Evolutionary conservation across 805 yeast genomes (phyloP).

Genomic region (Nakazawaea sp.): DNA sequence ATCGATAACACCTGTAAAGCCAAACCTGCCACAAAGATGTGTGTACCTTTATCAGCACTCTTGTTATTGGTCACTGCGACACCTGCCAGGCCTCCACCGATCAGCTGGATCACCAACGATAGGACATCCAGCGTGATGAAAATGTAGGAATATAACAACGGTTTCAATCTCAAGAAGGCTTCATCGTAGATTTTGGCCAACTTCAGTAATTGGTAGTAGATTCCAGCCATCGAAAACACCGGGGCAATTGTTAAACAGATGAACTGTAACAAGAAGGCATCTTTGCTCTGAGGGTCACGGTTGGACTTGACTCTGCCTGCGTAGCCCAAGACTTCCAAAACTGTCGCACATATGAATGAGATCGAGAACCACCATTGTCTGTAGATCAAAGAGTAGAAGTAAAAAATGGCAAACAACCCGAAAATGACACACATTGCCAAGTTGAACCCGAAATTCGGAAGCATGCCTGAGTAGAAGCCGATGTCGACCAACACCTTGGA

Average conservation of each 20-base stretch:
- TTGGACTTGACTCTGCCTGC: slow-evolving; percentile 48
- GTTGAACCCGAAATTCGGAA: slow-evolving; percentile 55
- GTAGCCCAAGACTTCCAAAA: slow-evolving; percentile 65
- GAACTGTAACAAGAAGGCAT: slow-evolving; percentile 55
- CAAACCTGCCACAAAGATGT: slow-evolving; percentile 72
- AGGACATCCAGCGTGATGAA: slow-evolving; percentile 63
- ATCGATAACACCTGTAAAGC: slow-evolving; percentile 71
- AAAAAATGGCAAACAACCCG: slow-evolving; percentile 36
- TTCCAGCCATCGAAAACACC: slow-evolving; percentile 77
- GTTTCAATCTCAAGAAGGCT: slow-evolving; percentile 41
- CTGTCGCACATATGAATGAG: slow-evolving; percentile 49
- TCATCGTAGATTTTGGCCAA: slow-evolving; percentile 55
- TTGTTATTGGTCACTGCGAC: slow-evolving; percentile 26
- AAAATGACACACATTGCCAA: slow-evolving; percentile 47
- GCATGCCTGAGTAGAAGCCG: slow-evolving; percentile 22
- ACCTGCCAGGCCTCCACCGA: slow-evolving; percentile 73
- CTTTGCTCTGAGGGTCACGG: slow-evolving; percentile 22
- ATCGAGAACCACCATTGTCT: slow-evolving; percentile 62
- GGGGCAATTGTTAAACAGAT: slow-evolving; percentile 73
- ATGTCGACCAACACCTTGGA: not conserved
- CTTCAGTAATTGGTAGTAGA: slow-evolving; percentile 67
- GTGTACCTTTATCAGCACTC: slow-evolving; percentile 40
- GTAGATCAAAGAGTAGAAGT: slow-evolving; percentile 36
- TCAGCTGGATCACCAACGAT: slow-evolving; percentile 61
- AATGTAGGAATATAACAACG: slow-evolving; percentile 54